Evolutionary conservation across 208 protist species (phyloP).

Genomic region (Phytomonas francai): DNA sequence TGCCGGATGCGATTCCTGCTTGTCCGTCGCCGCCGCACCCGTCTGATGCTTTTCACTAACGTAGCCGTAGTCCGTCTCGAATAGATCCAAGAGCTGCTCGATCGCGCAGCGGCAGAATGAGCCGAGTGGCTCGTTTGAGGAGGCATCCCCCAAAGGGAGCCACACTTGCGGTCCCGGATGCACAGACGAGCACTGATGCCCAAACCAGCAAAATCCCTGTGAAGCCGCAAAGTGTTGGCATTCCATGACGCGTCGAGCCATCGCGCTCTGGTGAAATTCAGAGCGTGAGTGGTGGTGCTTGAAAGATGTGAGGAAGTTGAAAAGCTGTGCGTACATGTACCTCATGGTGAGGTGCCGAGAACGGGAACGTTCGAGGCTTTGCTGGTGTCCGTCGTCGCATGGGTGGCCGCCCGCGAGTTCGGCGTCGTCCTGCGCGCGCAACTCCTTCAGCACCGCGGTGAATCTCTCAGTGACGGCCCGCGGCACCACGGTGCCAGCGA

Average conservation of each 20-base stretch:
- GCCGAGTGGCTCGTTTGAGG: background rate
- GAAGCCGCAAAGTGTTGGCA: conserved; percentile 28
- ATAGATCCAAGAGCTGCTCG: too few relatives aligned
- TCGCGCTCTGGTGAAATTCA: background rate
- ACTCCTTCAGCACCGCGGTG: conserved; percentile 14
- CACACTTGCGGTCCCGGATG: conserved; percentile 7
- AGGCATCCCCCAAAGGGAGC: background rate
- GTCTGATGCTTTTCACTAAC: too few relatives aligned
- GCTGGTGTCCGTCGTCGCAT: too few relatives aligned
- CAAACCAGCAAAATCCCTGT: conserved; percentile 32
- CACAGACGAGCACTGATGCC: conserved; percentile 20
- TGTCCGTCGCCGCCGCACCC: too few relatives aligned
- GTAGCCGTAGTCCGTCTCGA: too few relatives aligned
- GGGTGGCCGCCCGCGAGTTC: conserved; percentile 14
- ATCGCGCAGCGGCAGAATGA: too few relatives aligned
- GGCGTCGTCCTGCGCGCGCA: conserved; percentile 7
- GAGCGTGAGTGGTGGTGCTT: background rate
- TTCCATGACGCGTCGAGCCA: conserved; percentile 6
- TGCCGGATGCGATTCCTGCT: too few relatives aligned
- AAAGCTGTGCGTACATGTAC: conserved; percentile 10
- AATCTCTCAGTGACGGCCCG: conserved; percentile 19
- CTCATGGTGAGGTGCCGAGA: too few relatives aligned
- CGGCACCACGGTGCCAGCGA: conserved; percentile 26
- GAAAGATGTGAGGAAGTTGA: conserved; percentile 17
- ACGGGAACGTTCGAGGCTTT: background rate